Base-by-base conservation (phyloP, 805 yeast genomes). In the Yamadazyma philogaea region DNA sequence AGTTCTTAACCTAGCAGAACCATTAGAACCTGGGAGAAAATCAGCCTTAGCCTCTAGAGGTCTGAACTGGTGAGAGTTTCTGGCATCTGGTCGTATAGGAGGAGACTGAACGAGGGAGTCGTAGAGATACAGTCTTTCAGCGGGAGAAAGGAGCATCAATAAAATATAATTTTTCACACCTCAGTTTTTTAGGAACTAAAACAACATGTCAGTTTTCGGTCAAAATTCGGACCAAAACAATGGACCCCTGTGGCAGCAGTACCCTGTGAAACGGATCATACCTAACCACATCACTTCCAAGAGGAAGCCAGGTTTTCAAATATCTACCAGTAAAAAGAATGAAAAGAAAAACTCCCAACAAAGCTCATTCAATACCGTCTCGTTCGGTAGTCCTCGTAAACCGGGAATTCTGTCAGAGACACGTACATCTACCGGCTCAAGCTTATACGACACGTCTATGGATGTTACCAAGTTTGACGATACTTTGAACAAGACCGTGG, bases 11-110 rank as follows among this genome's bases (percentile, higher is more conserved):
- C 96, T 76, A 0, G 97, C 84, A 2, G 97, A 89, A 11, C 99
- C 99, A 64, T 91, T 87, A 3, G 96, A 85, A 39, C 82, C 78
- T 0, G 96, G 93, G 45, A 93, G 70, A 53, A 91, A 84, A 38
- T 83, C 83, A 6, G 87, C 80, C 11, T 79, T 80, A 3, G 95
- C 86, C 56, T 88, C 95, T 36, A 93, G 63, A 0, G 97, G 96
- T 50, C 97, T 75, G 56, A 86, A 85, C 60, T 89, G 96, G 45
- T 74, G 68, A 11, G 70, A 70, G 6, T 71, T 65, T 54, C 99
- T 76, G 1, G 96, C 86, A 61, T 93, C 99, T 2, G 97, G 95
- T 47, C 99, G 77, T 24, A 82, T 70, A 4, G 84, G 78, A 0
- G 90, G 84, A 2, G 56, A 44, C 11, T 69, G 69, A 6, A 70